Base-by-base conservation (phyloP, 2,329 filamentous ascomycete species). In the Salinomyces thailandicus region DNA sequence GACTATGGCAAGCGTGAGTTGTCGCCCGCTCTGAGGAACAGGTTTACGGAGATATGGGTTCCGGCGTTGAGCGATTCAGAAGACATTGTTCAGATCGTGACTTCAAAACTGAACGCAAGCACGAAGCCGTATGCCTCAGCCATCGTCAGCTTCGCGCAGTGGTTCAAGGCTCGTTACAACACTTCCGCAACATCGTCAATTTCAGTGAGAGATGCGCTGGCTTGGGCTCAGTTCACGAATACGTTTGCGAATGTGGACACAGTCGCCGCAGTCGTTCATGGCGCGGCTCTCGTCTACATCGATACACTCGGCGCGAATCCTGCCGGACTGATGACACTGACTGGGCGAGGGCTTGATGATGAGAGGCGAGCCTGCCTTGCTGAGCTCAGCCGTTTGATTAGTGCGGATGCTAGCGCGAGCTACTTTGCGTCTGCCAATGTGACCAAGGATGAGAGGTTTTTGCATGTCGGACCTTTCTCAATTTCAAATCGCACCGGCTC, bases 41-140 rank as follows among this genome's bases (percentile, higher is more conserved):
- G 91, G 42, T 94, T 99, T 58, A 99, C 91, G 0, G 91, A 99
- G 61, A 95, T 99, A 6, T 98, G 91, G 91, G 91, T 96, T 0
- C 86, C 91, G 1, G 75, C 87, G 1, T 66, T 96, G 40, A 86
- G 85, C 1, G 83, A 89, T 41, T 73, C 77, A 35, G 79, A 86
- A 18, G 93, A 99, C 55, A 79, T 96, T 20, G 63, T 86, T 14
- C 81, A 93, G 29, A 98, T 99, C 47, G 77, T 96, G 12, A 67
- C 71, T 35, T 76, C 79, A 9, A 95, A 93, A 57, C 68, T 98
- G 13, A 61, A 62, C 3, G 57, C 67, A 0, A 61, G 64, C 12
- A 68, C 73, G 5, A 70, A 72, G 44, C 54, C 66, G 1, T 69
- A 82, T 45, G 77, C 85, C 0, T 64, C 66, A 22, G 65, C 75